Conservation (phyloP, 805 yeast species). For the Pichia thaimueangensis region DNA sequence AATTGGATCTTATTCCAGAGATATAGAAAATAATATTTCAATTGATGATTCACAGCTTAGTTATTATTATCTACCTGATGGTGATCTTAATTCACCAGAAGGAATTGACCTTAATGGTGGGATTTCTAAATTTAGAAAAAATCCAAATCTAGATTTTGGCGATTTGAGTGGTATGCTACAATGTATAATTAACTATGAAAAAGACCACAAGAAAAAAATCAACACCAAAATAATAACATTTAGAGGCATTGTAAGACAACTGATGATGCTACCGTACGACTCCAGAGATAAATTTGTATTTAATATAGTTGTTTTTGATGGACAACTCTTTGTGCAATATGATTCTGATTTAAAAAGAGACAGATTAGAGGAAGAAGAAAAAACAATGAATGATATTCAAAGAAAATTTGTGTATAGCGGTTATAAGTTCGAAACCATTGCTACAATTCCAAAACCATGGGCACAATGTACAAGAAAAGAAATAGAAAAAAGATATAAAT, state of each 20-base stretch:
- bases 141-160: constrained; percentile 51
- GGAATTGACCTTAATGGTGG: constrained; percentile 63
- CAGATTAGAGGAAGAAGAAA: constrained; percentile 23
- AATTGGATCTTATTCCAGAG: constrained; percentile 58
- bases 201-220: constrained; percentile 35
- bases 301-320: constrained; percentile 66
- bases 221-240: constrained; percentile 70
- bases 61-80: constrained; percentile 80
- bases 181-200: constrained; percentile 54
- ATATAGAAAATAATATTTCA: constrained; percentile 39
- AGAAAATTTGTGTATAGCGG: constrained; percentile 54
- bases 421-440: constrained; percentile 77
- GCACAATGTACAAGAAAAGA: constrained; percentile 54
- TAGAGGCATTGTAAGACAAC: constrained; percentile 75
- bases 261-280: constrained; percentile 63
- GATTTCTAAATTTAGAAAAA: constrained; percentile 46
- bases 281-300: constrained; percentile 50
- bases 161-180: constrained; percentile 49
- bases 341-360: constrained; percentile 30
- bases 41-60: constrained; percentile 49
- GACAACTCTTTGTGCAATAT: constrained; percentile 58
- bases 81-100: constrained; percentile 46
- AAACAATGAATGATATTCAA: constrained; percentile 28
- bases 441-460: constrained; percentile 76
- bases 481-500: constrained; percentile 60